Percentiles rank a stretch among this genome's conserved stretches.
Evolutionary conservation across 2,329 filamentous ascomycete genomes (phyloP).

Genomic region (Aspergillus clavatus): DNA sequence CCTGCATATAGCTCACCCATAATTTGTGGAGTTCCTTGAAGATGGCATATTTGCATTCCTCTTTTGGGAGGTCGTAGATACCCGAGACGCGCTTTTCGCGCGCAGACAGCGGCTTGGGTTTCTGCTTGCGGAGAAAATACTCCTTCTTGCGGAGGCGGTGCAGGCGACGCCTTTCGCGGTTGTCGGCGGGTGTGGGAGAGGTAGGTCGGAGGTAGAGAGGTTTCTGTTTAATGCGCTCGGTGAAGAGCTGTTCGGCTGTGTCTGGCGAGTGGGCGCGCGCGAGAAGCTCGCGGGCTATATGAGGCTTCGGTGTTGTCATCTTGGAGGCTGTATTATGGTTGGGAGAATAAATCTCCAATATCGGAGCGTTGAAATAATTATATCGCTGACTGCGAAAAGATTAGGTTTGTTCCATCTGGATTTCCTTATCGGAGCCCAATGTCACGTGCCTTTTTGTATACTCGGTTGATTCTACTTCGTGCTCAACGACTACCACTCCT

Average conservation of each 20-base stretch:
- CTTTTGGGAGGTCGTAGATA: constrained; percentile 68
- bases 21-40: constrained; percentile 73
- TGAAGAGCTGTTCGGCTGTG: constrained; percentile 65
- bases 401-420: no score
- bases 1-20: constrained; percentile 81
- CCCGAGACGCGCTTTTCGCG: constrained; percentile 68
- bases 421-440: no score
- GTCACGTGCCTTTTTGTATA: no score
- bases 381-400: not conserved
- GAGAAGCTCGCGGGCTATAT: constrained; percentile 62
- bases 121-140: constrained; percentile 46
- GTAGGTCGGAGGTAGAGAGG: constrained; percentile 73
- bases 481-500: no score
- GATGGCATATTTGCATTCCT: constrained; percentile 65
- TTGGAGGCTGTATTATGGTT: constrained; percentile 1
- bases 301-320: constrained; percentile 26
- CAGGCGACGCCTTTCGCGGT: constrained; percentile 51
- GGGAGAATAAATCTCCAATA: not conserved
- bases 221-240: constrained; percentile 76
- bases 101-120: constrained; percentile 68
- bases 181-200: constrained; percentile 58
- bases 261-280: constrained; percentile 72
- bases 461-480: no score
- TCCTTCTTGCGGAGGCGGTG: constrained; percentile 45
- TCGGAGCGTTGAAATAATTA: constrained; percentile 1